These are phyloP conservation scores for Pseudoneurospora amorphoporcata DNA, from an alignment of 495 filamentous ascomycete genomes.

Conservation along the genomic window DNA sequence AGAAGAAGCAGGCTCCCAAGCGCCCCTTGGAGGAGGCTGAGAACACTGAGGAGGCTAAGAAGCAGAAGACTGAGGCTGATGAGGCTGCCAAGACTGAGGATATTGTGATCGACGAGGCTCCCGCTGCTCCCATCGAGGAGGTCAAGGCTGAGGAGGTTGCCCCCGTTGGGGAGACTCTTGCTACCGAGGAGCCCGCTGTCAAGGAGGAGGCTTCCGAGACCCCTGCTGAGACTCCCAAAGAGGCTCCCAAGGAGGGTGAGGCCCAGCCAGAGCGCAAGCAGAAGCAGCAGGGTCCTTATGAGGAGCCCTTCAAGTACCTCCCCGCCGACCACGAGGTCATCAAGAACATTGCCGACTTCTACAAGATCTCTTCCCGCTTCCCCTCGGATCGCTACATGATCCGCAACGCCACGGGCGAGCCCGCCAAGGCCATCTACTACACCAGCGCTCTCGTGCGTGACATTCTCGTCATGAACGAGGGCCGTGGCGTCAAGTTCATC, in stretches of 20 bases:
- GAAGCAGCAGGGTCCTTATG: conserved; percentile 42
- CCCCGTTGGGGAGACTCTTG: neutral
- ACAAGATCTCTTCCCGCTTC: conserved; percentile 70
- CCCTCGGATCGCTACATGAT: conserved; percentile 90
- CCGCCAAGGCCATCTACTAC: conserved; percentile 90
- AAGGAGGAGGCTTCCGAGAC: conserved; percentile 9
- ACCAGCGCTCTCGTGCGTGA: conserved; percentile 73
- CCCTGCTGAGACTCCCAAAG: conserved; percentile 5
- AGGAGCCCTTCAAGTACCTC: conserved; percentile 91
- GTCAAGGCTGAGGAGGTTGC: conserved; percentile 6
- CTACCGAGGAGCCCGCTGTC: conserved; percentile 1
- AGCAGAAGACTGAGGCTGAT: conserved; percentile 25
- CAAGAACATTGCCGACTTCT: conserved; percentile 65
- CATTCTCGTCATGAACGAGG: conserved; percentile 75
- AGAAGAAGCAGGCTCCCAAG: conserved; percentile 29
- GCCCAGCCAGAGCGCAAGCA: conserved; percentile 20
- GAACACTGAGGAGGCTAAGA: conserved; percentile 28
- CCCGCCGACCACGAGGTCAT: conserved; percentile 62
- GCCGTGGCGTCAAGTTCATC: conserved; percentile 84
- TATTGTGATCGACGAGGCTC: conserved; percentile 11
- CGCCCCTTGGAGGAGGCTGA: conserved; percentile 19
- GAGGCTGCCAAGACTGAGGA: conserved; percentile 14
- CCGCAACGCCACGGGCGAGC: conserved; percentile 73
- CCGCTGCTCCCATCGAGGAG: conserved; percentile 15
- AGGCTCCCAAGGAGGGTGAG: neutral